A percentile compares a stretch with the other conserved stretches of the same genome.
These are phyloP conservation scores for Solanum hybrid DNA, from an alignment of 305 asterid genomes.

Conservation along the genomic window DNA sequence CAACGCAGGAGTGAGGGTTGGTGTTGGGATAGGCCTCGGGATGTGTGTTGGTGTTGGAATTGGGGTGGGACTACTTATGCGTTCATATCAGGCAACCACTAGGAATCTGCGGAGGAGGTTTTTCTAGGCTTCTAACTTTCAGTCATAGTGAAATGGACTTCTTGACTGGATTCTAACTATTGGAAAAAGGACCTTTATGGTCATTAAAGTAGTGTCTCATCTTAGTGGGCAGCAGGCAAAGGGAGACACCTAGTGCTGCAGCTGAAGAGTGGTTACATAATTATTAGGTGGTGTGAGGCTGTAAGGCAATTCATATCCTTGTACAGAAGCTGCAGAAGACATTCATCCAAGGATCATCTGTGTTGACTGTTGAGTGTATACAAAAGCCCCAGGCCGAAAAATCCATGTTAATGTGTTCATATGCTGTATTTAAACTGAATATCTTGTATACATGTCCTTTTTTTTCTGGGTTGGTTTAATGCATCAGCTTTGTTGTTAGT, in stretches of 20 bases:
- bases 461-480: not conserved
- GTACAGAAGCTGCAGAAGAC: not conserved
- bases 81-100: slow-evolving; percentile 77
- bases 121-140: slow-evolving; percentile 29
- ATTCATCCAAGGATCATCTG: not conserved
- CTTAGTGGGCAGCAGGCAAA: not conserved
- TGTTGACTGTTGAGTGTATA: not conserved
- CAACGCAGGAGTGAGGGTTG: slow-evolving; percentile 84
- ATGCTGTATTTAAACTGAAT: not conserved
- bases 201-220: not conserved
- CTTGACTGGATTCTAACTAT: slow-evolving; percentile 6
- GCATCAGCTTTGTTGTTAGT: not conserved
- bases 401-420: not conserved
- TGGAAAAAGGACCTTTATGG: not conserved
- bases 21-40: slow-evolving; percentile 83
- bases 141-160: slow-evolving; percentile 4
- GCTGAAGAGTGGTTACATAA: not conserved
- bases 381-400: not conserved
- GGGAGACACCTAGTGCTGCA: not conserved
- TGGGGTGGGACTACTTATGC: slow-evolving; percentile 77
- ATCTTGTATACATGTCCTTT: not conserved
- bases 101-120: slow-evolving; percentile 59
- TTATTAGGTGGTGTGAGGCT: not conserved
- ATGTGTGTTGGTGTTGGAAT: slow-evolving; percentile 84
- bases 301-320: not conserved